Evolutionary conservation across 2,329 filamentous ascomycete genomes (phyloP).

Genomic region (Beauveria caledonica): DNA sequence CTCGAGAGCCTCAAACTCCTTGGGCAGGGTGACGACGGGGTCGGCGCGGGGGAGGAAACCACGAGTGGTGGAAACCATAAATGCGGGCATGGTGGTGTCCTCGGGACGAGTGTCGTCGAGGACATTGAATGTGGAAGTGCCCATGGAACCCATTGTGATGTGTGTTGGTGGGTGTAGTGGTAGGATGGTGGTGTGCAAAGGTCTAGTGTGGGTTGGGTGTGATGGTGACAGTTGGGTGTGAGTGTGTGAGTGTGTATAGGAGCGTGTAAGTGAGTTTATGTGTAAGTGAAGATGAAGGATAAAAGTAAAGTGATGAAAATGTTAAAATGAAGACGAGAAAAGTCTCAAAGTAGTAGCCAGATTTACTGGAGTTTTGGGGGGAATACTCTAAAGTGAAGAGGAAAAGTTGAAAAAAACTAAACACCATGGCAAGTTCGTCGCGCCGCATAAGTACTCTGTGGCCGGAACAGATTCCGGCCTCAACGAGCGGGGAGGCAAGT

Average conservation of each 20-base stretch:
- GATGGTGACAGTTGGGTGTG: background rate
- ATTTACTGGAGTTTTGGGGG: background rate
- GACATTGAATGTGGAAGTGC: conserved; percentile 44
- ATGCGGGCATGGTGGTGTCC: conserved; percentile 58
- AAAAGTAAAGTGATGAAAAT: background rate
- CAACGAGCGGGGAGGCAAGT: conserved; percentile 19
- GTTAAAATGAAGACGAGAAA: background rate
- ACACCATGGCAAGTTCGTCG: conserved; percentile 18
- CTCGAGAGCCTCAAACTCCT: conserved; percentile 65
- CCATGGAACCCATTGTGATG: conserved; percentile 34
- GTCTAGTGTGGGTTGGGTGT: conserved; percentile 7
- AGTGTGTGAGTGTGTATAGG: conserved; percentile 5
- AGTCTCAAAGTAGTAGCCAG: background rate
- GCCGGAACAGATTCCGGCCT: conserved; percentile 43
- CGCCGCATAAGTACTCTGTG: conserved; percentile 39
- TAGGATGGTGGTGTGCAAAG: conserved; percentile 8
- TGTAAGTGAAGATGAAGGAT: conserved; percentile 9
- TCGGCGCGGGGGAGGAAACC: conserved; percentile 66
- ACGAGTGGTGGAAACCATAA: conserved; percentile 69
- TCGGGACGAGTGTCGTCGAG: conserved; percentile 54
- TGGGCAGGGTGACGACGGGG: conserved; percentile 55
- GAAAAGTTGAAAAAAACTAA: conserved; percentile 7
- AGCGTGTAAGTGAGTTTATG: conserved; percentile 7
- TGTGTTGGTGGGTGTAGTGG: conserved; percentile 1
- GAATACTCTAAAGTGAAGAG: conserved; percentile 13